Percentiles rank a stretch among this genome's conserved stretches.
These are phyloP conservation scores for Torulaspora gathmanii DNA, from an alignment of 805 yeast species.

Conservation along the genomic window DNA sequence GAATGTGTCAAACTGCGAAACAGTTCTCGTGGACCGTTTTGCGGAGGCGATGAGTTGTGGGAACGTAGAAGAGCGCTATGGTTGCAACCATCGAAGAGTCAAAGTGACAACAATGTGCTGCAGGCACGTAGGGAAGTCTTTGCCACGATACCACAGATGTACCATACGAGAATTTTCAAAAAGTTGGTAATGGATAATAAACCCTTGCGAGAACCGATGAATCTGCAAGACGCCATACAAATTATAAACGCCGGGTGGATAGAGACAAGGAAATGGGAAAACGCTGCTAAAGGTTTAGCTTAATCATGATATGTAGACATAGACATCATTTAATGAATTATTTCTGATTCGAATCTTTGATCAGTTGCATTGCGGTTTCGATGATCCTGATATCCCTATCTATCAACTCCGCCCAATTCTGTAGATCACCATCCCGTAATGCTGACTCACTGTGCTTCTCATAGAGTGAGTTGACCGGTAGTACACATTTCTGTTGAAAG, in stretches of 20 bases:
- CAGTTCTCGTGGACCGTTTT: slow-evolving; percentile 40
- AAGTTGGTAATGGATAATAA: slow-evolving; percentile 66
- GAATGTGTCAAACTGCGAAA: slow-evolving; percentile 34
- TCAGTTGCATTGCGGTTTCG: slow-evolving; percentile 48
- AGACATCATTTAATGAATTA: background rate
- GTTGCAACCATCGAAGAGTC: slow-evolving; percentile 39
- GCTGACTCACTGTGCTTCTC: slow-evolving; percentile 17
- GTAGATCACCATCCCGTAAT: slow-evolving; percentile 39
- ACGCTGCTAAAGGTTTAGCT: slow-evolving; percentile 39
- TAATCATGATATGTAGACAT: slow-evolving; percentile 4
- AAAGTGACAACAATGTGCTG: slow-evolving; percentile 14
- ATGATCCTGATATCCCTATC: slow-evolving; percentile 70
- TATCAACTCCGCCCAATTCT: slow-evolving; percentile 57
- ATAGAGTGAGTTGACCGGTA: slow-evolving; percentile 22
- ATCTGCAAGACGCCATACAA: slow-evolving; percentile 64
- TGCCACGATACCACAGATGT: slow-evolving; percentile 42
- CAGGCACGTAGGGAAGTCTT: slow-evolving; percentile 22
- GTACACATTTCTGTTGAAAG: slow-evolving; percentile 25
- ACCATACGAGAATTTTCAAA: slow-evolving; percentile 59
- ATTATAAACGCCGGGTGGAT: slow-evolving; percentile 84
- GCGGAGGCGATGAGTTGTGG: slow-evolving; percentile 63
- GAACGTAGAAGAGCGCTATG: slow-evolving; percentile 61
- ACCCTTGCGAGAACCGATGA: slow-evolving; percentile 63
- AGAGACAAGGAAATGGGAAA: slow-evolving; percentile 68
- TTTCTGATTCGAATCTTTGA: slow-evolving; percentile 29